Conservation (phyloP, 2,329 filamentous ascomycete species). For the Colletotrichum somersetense region DNA sequence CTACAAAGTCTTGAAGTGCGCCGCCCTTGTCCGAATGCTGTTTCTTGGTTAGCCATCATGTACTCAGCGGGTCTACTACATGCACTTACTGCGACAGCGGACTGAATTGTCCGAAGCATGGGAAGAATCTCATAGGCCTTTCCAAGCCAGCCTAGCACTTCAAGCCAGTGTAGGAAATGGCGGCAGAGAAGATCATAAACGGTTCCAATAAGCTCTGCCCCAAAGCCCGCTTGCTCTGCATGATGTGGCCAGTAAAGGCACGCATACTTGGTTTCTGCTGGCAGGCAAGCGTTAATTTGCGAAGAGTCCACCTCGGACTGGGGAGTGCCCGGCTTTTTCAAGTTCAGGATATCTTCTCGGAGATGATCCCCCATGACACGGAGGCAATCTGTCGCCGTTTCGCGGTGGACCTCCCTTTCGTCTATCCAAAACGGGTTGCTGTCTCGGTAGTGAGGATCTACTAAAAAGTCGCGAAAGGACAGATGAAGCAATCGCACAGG, state of each 20-base stretch:
- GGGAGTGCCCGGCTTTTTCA: not conserved
- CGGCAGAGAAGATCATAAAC: slow-evolving; percentile 52
- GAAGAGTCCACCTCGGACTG: not conserved
- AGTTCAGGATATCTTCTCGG: not conserved
- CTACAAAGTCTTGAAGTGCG: not conserved
- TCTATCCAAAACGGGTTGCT: slow-evolving; percentile 1
- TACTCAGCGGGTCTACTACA: not conserved
- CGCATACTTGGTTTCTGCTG: not conserved
- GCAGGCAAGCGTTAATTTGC: not conserved
- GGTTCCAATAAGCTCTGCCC: slow-evolving; percentile 32
- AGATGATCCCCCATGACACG: not conserved
- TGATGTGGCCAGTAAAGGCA: not conserved
- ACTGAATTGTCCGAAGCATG: not conserved
- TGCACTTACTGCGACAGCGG: not conserved
- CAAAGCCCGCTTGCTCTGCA: not conserved
- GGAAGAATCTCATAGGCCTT: slow-evolving; percentile 29
- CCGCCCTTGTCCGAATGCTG: not conserved
- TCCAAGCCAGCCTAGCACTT: slow-evolving; percentile 52
- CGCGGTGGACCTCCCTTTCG: not conserved
- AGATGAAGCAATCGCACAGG: slow-evolving; percentile 2
- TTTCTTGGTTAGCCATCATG: not conserved
- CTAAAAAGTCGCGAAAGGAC: not conserved
- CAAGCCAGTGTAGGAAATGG: slow-evolving; percentile 58
- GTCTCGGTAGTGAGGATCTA: not conserved
- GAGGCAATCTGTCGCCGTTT: not conserved